These are phyloP conservation scores for Brettanomyces bruxellensis DNA, from an alignment of 805 yeast species.

Conservation along the genomic window DNA sequence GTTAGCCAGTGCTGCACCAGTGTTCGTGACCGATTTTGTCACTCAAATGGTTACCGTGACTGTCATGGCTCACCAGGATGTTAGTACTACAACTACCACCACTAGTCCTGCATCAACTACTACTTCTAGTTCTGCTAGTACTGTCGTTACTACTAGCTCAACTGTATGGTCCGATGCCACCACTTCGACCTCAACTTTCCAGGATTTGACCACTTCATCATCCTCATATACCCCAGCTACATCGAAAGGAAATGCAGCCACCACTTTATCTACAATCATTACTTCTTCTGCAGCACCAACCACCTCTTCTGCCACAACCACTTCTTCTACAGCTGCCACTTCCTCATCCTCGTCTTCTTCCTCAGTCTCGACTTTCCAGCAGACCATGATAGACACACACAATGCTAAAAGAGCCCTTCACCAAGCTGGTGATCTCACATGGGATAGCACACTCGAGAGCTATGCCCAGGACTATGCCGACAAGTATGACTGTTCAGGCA, in stretches of 20 bases:
- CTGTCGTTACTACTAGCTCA: slow-evolving; percentile 3
- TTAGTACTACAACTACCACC: background rate
- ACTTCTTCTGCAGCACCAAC: slow-evolving; percentile 11
- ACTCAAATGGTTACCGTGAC: slow-evolving; percentile 13
- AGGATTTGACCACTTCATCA: background rate
- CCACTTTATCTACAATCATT: slow-evolving; percentile 4
- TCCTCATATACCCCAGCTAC: slow-evolving; percentile 10
- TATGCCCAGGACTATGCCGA: slow-evolving; percentile 56
- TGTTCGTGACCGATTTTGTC: slow-evolving; percentile 9
- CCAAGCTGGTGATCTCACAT: slow-evolving; percentile 39
- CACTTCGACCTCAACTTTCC: background rate
- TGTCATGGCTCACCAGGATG: slow-evolving; percentile 4
- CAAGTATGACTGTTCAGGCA: slow-evolving; percentile 48
- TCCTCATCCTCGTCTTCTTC: slow-evolving; percentile 11
- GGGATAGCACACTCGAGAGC: slow-evolving; percentile 45
- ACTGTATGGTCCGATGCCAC: slow-evolving; percentile 3
- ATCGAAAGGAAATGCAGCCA: slow-evolving; percentile 10
- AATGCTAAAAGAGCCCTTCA: slow-evolving; percentile 52
- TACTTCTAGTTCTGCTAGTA: background rate
- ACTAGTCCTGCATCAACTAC: background rate
- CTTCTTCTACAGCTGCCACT: slow-evolving; percentile 10
- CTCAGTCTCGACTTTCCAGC: slow-evolving; percentile 13
- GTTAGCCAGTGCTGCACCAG: slow-evolving; percentile 3
- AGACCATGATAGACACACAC: slow-evolving; percentile 47
- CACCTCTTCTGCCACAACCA: slow-evolving; percentile 11